Conservation (phyloP, 2,329 filamentous ascomycete species). For the Immersiporthe knoxdaviesiana region DNA sequence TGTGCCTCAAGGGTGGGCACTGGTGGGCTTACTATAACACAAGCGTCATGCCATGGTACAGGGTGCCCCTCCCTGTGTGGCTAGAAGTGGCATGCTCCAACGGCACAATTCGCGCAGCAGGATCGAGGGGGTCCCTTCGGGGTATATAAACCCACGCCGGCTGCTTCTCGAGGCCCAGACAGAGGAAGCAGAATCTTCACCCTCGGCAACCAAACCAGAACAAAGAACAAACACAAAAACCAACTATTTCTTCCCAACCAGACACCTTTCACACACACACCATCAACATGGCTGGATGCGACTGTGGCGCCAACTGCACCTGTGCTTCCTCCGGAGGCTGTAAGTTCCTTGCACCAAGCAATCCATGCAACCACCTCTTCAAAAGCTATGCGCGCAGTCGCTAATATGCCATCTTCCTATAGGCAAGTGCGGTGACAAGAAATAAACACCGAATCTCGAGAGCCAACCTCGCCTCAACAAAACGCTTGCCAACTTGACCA, state of each 20-base stretch:
- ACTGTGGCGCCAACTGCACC: conserved; percentile 19
- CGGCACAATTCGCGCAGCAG: conserved; percentile 22
- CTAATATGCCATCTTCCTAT: not conserved
- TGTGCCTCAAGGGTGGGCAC: too few species aligned
- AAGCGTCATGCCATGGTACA: conserved; percentile 11
- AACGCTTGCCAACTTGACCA: not conserved
- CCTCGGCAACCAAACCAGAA: not conserved
- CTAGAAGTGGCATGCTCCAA: not conserved
- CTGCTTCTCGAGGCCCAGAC: not conserved
- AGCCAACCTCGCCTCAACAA: not conserved
- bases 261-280: conserved; percentile 1
- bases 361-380: not conserved
- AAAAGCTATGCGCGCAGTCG: not conserved
- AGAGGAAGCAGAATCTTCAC: not conserved
- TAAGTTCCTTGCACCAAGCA: conserved; percentile 14
- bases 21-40: too few species aligned
- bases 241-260: not conserved
- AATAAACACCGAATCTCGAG: not conserved
- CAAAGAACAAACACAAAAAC: not conserved
- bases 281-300: conserved; percentile 28
- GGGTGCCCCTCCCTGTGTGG: conserved; percentile 3
- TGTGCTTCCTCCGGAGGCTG: conserved; percentile 21
- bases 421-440: conserved; percentile 20
- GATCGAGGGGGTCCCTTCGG: not conserved
- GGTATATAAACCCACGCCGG: not conserved